These are phyloP conservation scores for Phytophthora citrophthora DNA, from an alignment of 352 stramenopile species.

Conservation along the genomic window DNA sequence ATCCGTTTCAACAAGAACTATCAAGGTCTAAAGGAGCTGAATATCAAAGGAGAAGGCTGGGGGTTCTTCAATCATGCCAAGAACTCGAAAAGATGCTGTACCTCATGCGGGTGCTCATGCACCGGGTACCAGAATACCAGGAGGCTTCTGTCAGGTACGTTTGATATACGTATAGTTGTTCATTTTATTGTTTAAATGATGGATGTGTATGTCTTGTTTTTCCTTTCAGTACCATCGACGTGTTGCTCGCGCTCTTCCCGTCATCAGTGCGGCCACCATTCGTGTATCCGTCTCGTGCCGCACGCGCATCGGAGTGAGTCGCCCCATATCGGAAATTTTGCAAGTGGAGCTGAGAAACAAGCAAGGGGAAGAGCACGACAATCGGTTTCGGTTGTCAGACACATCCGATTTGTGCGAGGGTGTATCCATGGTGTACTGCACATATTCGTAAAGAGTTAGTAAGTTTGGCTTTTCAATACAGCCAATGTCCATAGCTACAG, in stretches of 20 bases:
- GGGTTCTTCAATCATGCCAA: slow-evolving; percentile 17
- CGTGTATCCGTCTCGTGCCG: background rate
- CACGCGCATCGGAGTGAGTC: background rate
- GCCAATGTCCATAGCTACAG: no score
- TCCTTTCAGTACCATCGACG: slow-evolving; percentile 4
- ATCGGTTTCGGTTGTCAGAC: no score
- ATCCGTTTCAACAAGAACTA: slow-evolving; percentile 17
- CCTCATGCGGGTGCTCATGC: slow-evolving; percentile 21
- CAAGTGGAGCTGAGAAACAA: no score
- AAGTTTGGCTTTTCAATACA: no score
- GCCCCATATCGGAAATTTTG: background rate
- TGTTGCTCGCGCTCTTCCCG: slow-evolving; percentile 15
- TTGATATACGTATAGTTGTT: no score
- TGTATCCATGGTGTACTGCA: no score
- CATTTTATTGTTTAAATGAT: background rate
- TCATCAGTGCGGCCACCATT: slow-evolving; percentile 8
- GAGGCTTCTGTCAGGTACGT: slow-evolving; percentile 12
- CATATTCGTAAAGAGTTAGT: no score
- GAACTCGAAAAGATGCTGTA: slow-evolving; percentile 23
- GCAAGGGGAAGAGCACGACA: no score
- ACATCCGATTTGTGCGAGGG: no score
- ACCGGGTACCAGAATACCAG: slow-evolving; percentile 15
- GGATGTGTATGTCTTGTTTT: background rate
- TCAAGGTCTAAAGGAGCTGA: slow-evolving; percentile 5
- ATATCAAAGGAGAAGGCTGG: slow-evolving; percentile 7